Evolutionary conservation across 2,329 filamentous ascomycete species (phyloP).

Genomic region (Dactylellina leptospora): DNA sequence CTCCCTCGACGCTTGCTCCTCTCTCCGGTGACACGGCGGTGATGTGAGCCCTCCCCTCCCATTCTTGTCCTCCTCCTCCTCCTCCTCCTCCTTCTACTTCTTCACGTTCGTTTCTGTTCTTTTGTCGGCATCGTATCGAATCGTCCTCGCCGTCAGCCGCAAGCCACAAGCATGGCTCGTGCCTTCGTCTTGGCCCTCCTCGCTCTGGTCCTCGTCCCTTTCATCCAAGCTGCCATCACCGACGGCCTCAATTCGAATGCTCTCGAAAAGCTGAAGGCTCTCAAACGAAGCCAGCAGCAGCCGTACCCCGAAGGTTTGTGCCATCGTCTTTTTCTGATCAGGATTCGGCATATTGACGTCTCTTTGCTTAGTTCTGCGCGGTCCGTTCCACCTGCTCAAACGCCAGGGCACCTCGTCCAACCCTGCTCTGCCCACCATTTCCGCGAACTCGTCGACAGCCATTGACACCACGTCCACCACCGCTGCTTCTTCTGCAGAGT

Average conservation of each 20-base stretch:
- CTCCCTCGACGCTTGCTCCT: not conserved
- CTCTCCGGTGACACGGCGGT: too few relatives aligned
- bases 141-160: constrained; percentile 23
- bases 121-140: not conserved
- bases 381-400: constrained; percentile 31
- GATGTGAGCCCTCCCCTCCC: too few relatives aligned
- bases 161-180: constrained; percentile 1
- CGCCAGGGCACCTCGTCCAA: constrained; percentile 30
- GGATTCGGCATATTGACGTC: not conserved
- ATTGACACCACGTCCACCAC: constrained; percentile 26
- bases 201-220: constrained; percentile 23
- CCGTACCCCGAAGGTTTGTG: constrained; percentile 6
- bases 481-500: not conserved
- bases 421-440: constrained; percentile 5
- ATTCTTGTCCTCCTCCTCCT: not conserved
- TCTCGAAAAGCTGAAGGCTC: constrained; percentile 40
- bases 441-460: not conserved
- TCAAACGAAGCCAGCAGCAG: constrained; percentile 39
- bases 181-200: constrained; percentile 23
- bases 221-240: constrained; percentile 30
- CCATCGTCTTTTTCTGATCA: not conserved
- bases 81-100: not conserved
- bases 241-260: constrained; percentile 36
- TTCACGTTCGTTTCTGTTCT: not conserved
- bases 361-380: constrained; percentile 8